Evolutionary conservation across 257 asterid species (phyloP).

Genomic region (Solanum chilense): DNA sequence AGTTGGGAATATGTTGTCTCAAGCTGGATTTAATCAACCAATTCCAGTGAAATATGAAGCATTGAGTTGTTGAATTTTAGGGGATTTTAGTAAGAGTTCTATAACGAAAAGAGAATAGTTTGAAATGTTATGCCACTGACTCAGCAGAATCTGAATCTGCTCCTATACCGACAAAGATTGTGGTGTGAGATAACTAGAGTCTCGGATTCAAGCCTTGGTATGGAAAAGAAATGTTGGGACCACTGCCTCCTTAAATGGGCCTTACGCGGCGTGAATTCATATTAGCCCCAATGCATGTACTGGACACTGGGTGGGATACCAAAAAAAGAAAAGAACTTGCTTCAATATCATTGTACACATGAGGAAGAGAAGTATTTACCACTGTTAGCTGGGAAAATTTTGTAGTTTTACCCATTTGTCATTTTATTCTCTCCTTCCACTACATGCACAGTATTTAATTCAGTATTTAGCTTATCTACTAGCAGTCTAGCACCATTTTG

Average conservation of each 20-base stretch:
- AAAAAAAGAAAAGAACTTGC: not conserved
- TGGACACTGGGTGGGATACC: not conserved
- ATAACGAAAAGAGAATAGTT: not conserved
- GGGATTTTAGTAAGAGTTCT: not conserved
- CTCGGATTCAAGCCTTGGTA: not conserved
- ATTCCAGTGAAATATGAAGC: conserved; percentile 21
- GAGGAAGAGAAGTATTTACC: not conserved
- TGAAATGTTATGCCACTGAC: not conserved
- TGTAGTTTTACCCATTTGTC: not conserved
- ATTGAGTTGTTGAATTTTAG: conserved; percentile 13
- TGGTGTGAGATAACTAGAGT: not conserved
- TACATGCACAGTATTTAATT: not conserved
- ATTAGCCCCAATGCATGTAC: not conserved
- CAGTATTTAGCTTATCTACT: not conserved
- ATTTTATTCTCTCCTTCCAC: not conserved
- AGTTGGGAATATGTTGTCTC: conserved; percentile 26
- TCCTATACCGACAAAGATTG: not conserved
- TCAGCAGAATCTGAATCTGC: not conserved
- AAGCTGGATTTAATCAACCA: conserved; percentile 23
- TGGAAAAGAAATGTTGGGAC: not conserved
- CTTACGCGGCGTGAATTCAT: not conserved
- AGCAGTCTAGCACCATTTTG: not conserved
- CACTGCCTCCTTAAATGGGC: not conserved
- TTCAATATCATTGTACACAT: not conserved
- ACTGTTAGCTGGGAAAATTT: not conserved